Conservation (phyloP, 148 eudicot species). For the Diospyros kaki region DNA sequence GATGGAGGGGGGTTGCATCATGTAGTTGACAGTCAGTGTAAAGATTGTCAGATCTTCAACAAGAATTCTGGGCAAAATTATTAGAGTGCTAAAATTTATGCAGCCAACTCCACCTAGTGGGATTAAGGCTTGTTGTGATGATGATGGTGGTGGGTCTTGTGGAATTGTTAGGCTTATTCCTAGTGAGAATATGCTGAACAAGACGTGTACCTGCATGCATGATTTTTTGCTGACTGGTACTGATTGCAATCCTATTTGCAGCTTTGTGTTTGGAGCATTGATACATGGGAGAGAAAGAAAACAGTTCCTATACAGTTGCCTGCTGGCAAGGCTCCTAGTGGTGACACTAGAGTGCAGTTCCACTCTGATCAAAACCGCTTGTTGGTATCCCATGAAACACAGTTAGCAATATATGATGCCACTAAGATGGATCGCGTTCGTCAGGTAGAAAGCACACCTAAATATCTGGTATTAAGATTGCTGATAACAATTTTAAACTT, state of each 20-base stretch:
- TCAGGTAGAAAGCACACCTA: conserved; percentile 38
- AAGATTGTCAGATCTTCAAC: no score
- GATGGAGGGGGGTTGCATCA: no score
- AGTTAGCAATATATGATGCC: conserved; percentile 80
- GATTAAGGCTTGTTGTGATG: no score
- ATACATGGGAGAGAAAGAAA: conserved; percentile 73
- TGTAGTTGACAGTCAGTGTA: no score
- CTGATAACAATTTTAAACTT: not conserved
- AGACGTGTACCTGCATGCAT: no score
- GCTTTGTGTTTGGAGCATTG: conserved; percentile 89
- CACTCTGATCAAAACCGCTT: conserved; percentile 73
- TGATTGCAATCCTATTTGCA: conserved; percentile 20
- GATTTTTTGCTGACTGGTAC: no score
- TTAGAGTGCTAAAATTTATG: no score
- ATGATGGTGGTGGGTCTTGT: no score
- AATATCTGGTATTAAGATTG: not conserved
- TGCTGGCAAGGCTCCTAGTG: conserved; percentile 65
- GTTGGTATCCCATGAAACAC: conserved; percentile 84
- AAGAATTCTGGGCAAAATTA: no score
- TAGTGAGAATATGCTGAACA: no score
- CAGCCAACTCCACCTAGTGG: no score
- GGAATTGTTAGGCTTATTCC: no score
- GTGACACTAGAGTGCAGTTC: conserved; percentile 84
- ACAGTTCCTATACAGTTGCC: conserved; percentile 64
- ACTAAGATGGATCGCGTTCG: conserved; percentile 81